These are phyloP conservation scores for Podospora didyma DNA, from an alignment of 495 filamentous ascomycete species.

Conservation along the genomic window DNA sequence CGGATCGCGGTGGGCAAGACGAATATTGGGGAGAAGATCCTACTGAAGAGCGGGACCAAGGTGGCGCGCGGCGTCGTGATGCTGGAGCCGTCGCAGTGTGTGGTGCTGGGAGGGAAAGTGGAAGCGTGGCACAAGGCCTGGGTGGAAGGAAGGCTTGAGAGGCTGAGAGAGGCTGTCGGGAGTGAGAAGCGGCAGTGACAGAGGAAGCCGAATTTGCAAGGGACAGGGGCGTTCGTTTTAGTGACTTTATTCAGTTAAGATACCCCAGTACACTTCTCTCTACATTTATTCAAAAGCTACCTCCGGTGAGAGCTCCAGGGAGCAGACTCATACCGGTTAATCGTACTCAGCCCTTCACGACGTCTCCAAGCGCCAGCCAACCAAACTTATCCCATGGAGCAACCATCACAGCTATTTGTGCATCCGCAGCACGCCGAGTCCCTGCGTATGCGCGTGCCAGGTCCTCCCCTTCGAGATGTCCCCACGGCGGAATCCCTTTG, in stretches of 20 bases:
- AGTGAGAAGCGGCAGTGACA: constrained; percentile 15
- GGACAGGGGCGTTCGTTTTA: neutral
- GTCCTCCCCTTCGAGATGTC: constrained; percentile 61
- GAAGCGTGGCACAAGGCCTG: constrained; percentile 74
- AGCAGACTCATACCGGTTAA: neutral
- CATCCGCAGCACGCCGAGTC: constrained; percentile 64
- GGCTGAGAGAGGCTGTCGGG: constrained; percentile 58
- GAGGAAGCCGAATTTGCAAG: neutral
- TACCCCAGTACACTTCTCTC: constrained; percentile 9
- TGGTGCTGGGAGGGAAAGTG: constrained; percentile 80
- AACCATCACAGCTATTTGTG: constrained; percentile 71
- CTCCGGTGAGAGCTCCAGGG: too few species aligned
- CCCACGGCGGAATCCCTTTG: constrained; percentile 64
- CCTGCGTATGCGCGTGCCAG: constrained; percentile 75
- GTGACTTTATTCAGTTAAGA: neutral
- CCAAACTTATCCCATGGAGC: constrained; percentile 71
- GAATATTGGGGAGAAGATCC: constrained; percentile 74
- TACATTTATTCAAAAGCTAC: neutral
- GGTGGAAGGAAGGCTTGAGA: constrained; percentile 66
- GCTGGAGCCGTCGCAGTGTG: constrained; percentile 60
- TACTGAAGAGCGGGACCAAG: constrained; percentile 57
- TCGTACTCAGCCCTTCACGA: constrained; percentile 15
- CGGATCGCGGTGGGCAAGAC: constrained; percentile 61
- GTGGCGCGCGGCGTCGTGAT: constrained; percentile 77
- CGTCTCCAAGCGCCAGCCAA: constrained; percentile 50